A percentile compares a stretch with the other conserved stretches of the same genome.
Conservation (phyloP, 331 rosid genomes). For the Telfairia occidentalis region DNA sequence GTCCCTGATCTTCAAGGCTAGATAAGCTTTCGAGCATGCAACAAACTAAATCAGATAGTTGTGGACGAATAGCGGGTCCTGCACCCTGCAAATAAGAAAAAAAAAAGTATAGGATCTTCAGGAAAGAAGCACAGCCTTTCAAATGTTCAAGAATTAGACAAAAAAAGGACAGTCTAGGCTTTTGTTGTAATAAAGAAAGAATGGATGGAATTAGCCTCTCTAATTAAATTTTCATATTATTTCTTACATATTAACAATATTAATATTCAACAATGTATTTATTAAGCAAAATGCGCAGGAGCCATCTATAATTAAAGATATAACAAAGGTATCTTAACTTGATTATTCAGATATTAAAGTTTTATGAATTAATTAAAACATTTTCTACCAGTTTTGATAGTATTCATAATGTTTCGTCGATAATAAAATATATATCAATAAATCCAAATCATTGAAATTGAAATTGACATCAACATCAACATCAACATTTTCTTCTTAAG, state of each 20-base stretch:
- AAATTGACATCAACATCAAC: not conserved
- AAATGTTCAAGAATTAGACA: constrained; percentile 10
- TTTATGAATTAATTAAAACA: not conserved
- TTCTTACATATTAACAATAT: too few relatives aligned
- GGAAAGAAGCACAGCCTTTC: not conserved
- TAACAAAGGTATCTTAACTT: too few relatives aligned
- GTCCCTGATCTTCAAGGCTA: constrained; percentile 91
- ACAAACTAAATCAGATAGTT: constrained; percentile 79
- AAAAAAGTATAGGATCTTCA: constrained; percentile 5
- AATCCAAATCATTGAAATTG: not conserved
- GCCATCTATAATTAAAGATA: too few relatives aligned
- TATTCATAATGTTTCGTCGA: not conserved
- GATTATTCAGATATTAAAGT: not conserved
- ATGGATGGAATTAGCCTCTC: not conserved
- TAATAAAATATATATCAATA: not conserved
- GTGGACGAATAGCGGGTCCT: constrained; percentile 76
- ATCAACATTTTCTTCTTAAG: not conserved
- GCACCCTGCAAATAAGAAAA: constrained; percentile 56
- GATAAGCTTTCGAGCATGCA: constrained; percentile 98
- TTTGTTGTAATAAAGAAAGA: not conserved
- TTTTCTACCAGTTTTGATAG: not conserved
- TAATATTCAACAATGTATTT: too few relatives aligned
- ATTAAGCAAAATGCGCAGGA: too few relatives aligned
- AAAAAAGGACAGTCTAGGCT: not conserved
- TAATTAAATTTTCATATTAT: too few relatives aligned